Evolutionary conservation across 2,329 filamentous ascomycete genomes (phyloP), one percentile per base, ranked within the genome.

Genomic region (Beauveria scarabaeidicola): DNA sequence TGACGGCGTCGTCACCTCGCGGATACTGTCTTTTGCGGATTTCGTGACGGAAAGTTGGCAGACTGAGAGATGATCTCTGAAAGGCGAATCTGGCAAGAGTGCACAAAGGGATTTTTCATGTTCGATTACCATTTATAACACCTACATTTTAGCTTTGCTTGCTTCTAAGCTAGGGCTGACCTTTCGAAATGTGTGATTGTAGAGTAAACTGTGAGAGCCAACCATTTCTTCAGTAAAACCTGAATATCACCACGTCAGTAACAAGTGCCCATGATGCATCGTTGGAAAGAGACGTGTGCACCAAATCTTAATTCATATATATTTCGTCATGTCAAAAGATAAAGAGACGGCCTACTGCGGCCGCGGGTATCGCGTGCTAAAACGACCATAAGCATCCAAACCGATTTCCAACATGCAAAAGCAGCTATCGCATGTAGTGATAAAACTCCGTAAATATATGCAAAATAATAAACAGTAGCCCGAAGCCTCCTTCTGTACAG

Each of bases 291-390:
- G 38, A 17, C 15, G 19, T 10, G 11, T 27, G 51, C 19, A 21
- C 32, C 9, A 46, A 15, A 8, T 46, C 13, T 43, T n/a, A 21
- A 58, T 58, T 57, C 55, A 58, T 58, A 29, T 32, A 25, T 52
- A 41, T 15, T 36, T 52, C 55, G 43, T 58, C 8, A 43, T 43
- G 38, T 41, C 44, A 51, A 41, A 3, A 40, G 41, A 48, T 29
- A 61, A 61, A 59, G 58, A 64, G 53, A 58, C 52, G 52, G 53
- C 62, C 61, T 63, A 32, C 61, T 58, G 52, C 44, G 62, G 62
- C 62, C 53, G 58, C 23, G 62, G 63, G 63, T 64, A 64, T 64
- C 61, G 62, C 57, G 52, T 61, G 46, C 46, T 21, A 29, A 60
- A 63, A 59, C 58, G 57, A 52, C 19, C 25, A 11, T 57, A 38